Evolutionary conservation across 805 yeast species (phyloP), one percentile per base, ranked within the genome.

Genomic region (Candida sphagnicola): DNA sequence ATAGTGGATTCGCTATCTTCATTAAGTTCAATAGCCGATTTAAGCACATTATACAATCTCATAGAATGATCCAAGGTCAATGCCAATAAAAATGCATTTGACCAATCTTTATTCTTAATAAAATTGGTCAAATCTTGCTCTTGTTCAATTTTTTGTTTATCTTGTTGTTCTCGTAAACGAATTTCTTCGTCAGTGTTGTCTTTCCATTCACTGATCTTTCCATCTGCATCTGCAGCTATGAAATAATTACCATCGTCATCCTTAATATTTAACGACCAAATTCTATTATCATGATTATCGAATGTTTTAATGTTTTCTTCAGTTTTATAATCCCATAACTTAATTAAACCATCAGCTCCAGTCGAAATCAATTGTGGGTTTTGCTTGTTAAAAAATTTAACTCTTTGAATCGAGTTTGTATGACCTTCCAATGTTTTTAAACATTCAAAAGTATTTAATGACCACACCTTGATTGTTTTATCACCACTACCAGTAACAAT

Each of bases 341-440:
- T 91, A 41, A 93, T 74, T 37, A 93, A 74, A 2, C 98, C 98
- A 63, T 93, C 99, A 11, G 98, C 98, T 30, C 96, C 97, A 15
- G 89, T 77, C 30, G 83, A 77, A 14, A 85, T 66, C 3, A 91
- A 53, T 57, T 85, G 93, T 37, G 75, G 75, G 47, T 82, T 80
- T 4, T 26, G 16, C 35, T 71, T 72, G 45, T 80, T 77, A 42
- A 85, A 68, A 54, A 87, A 88, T 21, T 75, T 68, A 33, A 83
- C 83, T 61, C 93, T 77, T 61, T 91, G 93, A 3, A 93, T 90
- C 0, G 97, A 85, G 54, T 89, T 91, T 10, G 95, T 78, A 59
- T 90, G 97, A 2, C 98, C 96, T 63, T 93, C 97, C 56, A 90
- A 81, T 2, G 96, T 93, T 50, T 80, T 79, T 23, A 74, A 54